phyloP scores from a whole-genome alignment of 257 asterid genomes.

The Fraxinus anomala region DNA sequence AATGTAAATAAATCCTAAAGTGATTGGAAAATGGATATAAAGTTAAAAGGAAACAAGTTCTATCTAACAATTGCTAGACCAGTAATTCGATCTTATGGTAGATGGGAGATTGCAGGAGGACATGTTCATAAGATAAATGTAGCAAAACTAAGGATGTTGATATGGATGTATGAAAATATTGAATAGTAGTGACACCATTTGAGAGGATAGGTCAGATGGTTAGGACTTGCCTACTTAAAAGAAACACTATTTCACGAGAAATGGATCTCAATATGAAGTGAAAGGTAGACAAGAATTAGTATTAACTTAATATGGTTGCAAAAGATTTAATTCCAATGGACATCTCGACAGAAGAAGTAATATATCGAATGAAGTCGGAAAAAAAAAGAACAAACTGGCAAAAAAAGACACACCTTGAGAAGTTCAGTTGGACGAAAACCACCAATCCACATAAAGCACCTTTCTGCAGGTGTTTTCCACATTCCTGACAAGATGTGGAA shows the following conservation, averaged over 20 bases:
- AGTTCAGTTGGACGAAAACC: slow-evolving; percentile 96
- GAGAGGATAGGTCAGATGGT: neutral
- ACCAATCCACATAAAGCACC: slow-evolving; percentile 98
- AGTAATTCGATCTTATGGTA: neutral
- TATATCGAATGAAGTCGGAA: neutral
- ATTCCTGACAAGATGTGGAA: slow-evolving; percentile 97
- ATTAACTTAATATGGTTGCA: neutral
- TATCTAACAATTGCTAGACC: neutral
- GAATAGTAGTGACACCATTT: neutral
- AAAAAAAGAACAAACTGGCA: neutral
- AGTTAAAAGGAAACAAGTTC: neutral
- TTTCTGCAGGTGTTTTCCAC: slow-evolving; percentile 98
- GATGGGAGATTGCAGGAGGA: neutral
- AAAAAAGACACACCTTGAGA: slow-evolving; percentile 61
- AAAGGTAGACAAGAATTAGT: neutral
- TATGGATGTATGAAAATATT: neutral
- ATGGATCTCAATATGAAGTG: neutral
- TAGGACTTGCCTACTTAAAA: neutral
- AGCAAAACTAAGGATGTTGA: neutral
- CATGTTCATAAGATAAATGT: neutral
- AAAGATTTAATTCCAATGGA: neutral
- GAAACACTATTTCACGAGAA: neutral
- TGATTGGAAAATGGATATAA: neutral
- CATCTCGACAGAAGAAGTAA: neutral
- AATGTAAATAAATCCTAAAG: neutral